Base-by-base conservation (phyloP, 1,284 basidiomycete genomes). In the Ceratobasidium papillatum region DNA sequence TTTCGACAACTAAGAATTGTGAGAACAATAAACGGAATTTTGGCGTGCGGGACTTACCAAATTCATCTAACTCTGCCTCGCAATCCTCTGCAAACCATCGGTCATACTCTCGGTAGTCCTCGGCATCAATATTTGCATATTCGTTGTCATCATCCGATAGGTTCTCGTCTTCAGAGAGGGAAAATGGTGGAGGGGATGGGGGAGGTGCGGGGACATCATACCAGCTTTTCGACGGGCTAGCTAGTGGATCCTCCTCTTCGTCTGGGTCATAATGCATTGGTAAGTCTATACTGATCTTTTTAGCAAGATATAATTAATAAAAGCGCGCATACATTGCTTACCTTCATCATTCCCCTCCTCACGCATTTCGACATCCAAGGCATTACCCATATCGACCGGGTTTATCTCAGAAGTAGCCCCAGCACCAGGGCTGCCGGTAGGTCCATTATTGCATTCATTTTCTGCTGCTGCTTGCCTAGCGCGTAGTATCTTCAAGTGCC, bases 41-140 rank as follows among this genome's bases (percentile, higher is more conserved):
- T n/a, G 11, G 34, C 19, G 19, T 32, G 25, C 49, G 32, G 38
- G 5, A 41, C 65, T 52, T 43, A 52, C 38, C 14, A 11, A 47
- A 38, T 63, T 45, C 61, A 25, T 43, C 49, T 17, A 25, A n/a
- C 34, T 68, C 65, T 30, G n/a, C 65, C 30, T 3, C 22, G 19
- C 32, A 17, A 32, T 52, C 38, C 38, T 52, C 65, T 36, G 65
- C 49, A 27, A 52, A 54, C 65, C 65, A 68, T 4, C 34, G 65
- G 32, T 68, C 32, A 30, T 68, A 65, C 27, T 68, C 27, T n/a
- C 49, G 65, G 36, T 54, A 68, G 32, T 68, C 65, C 1, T 41
- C 36, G 19, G 32, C 51, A 11, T 7, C 36, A 30, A 54, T 3
- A n/a, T 56, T 34, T 25, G 34, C 17, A 30, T 52, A 68, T 47